Evolutionary conservation across 257 asterid species (phyloP), one percentile per base, ranked within the genome.

Genomic region (Scutellaria barbata): DNA sequence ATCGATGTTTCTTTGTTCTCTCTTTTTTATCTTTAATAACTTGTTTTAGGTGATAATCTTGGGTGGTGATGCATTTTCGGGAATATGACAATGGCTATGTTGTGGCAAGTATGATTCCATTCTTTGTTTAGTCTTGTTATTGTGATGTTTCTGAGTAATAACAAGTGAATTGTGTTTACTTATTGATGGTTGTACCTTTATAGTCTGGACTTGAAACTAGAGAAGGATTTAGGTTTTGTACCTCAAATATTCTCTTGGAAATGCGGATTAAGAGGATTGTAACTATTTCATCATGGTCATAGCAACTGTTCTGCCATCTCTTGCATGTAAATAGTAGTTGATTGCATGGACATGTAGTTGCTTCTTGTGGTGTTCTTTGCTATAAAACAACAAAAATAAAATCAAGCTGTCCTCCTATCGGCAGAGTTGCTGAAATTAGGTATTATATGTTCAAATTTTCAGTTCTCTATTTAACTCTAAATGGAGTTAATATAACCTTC

Each of bases 201-300:
- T 63, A 40, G 69, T 20, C 16, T 59, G 61, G 58, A 63, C 30
- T 43, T 69, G 52, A 18, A 30, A 43, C 55, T 51, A 20, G 6
- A 5, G 48, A 59, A 68, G 30, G 68, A 33, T 54, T 18, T 11
- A 45, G 17, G 12, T 41, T 47, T n/a, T n/a, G 14, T 1, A 42
- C 35, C 47, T 56, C 37, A 54, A 54, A 43, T 55, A 42, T 45
- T 22, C n/a, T 10, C 22, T 22, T 20, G 53, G 35, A 30, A 30
- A 30, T 30, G 35, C 3, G 35, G 35, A 30, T 30, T 47, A 16
- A 40, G 59, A 40, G 13, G 57, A 60, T 62, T 17, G 17, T 47
- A 13, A 9, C 3, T 30, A 16, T 68, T n/a, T 18, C 66, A 51
- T 11, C 13, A 8, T 9, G 7, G 22, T 37, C 33, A 18, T 43